Base-by-base conservation (phyloP, 148 eudicot genomes). In the Amaranthus hypochondriacus region DNA sequence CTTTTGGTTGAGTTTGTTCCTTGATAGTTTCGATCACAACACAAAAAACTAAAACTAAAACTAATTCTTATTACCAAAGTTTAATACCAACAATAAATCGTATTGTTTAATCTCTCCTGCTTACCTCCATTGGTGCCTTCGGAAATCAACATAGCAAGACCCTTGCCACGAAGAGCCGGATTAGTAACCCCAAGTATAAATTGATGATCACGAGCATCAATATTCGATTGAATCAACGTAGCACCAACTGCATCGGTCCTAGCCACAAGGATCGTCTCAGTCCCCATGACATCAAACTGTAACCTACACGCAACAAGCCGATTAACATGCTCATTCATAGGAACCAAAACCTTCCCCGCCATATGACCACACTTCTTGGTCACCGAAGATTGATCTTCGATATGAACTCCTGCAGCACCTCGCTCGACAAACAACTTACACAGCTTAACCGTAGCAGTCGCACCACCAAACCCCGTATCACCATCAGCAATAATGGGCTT, bases 351-450 rank as follows among this genome's bases (percentile, higher is more conserved):
- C 67, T 90, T 90, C 42, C 72, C 96, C 3, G 90, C 92, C 96
- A 90, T 90, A 79, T 90, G 92, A 18, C 96, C 96, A 42, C 96
- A 90, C 71, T 90, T 90, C 66, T 90, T 90, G 18, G 92, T 85
- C 50, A 88, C 86, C 1, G 96, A 90, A 7, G 96, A 90, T 64
- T 90, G 96, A 69, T 90, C 96, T 82, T 90, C 96, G 4, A 90
- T 86, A 74, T 90, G 96, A 70, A 90, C 92, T 0, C 96, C 96
- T 3, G 92, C 96, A 2, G 92, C 92, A 0, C 96, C 96, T 0
- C 92, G 86, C 85, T 90, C 92, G 59, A 88, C 96, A 6, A 90
- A 90, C 0, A 90, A 87, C 86, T 90, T 90, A 80, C 96, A 90
- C 15, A 90, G 83, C 82, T 90, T 90, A n/a, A 88, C 86, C 0